These are phyloP conservation scores for Cryptosporidium muris DNA, from an alignment of 169 alveolate genomes.

Conservation along the genomic window DNA sequence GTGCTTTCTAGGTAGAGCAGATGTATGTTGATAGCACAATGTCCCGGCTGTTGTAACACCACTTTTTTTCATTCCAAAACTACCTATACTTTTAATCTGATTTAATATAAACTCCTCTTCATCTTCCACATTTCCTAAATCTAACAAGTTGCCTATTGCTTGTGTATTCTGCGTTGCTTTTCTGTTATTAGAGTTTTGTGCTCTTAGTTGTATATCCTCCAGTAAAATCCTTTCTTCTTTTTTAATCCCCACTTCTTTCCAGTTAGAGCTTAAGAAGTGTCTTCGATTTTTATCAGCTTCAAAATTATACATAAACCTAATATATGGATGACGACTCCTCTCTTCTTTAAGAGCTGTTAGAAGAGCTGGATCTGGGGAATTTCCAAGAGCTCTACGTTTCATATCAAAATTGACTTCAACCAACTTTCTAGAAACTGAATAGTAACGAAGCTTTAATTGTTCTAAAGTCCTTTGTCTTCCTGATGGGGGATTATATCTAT, in stretches of 20 bases:
- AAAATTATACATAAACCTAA: constrained; percentile 81
- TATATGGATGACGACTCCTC: constrained; percentile 81
- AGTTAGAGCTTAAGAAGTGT: constrained; percentile 19
- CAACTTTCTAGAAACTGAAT: constrained; percentile 82
- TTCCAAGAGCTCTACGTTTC: constrained; percentile 80
- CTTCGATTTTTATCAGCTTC: constrained; percentile 85
- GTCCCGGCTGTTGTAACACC: constrained; percentile 65
- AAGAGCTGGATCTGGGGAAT: constrained; percentile 80
- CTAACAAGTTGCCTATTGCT: constrained; percentile 16
- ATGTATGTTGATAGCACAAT: constrained; percentile 50
- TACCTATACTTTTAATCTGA: constrained; percentile 8
- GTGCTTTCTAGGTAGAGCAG: constrained; percentile 54
- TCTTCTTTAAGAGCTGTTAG: constrained; percentile 81
- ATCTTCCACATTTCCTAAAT: constrained; percentile 33
- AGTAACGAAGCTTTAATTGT: constrained; percentile 84
- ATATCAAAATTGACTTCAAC: constrained; percentile 82
- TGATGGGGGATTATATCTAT: constrained; percentile 78
- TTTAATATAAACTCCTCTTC: constrained; percentile 7
- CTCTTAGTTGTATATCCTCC: constrained; percentile 22
- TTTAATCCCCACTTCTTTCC: constrained; percentile 1
- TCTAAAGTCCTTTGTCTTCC: constrained; percentile 76
- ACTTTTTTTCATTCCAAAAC: constrained; percentile 55
- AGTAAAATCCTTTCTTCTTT: constrained; percentile 27
- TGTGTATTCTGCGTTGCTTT: not conserved
- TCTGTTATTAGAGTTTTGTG: constrained; percentile 3